These are phyloP conservation scores for Wakefieldia striispora DNA, from an alignment of 768 basidiomycete genomes.

Conservation along the genomic window DNA sequence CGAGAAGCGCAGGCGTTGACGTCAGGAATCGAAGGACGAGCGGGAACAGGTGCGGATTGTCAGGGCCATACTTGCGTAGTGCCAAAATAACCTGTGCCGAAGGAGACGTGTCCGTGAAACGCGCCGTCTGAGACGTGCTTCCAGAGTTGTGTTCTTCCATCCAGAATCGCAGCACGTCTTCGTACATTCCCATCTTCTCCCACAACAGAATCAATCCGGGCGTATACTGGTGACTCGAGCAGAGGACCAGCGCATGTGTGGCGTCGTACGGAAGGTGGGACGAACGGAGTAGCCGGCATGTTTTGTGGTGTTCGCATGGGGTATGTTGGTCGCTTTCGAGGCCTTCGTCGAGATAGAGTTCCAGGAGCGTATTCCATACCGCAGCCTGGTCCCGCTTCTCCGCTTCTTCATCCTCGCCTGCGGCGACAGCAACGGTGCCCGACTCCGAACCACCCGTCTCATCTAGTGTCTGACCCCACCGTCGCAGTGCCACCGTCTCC, in stretches of 20 bases:
- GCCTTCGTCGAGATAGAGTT: conserved; percentile 73
- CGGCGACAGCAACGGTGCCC: conserved; percentile 7
- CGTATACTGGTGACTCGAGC: conserved; percentile 80
- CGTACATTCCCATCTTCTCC: conserved; percentile 95
- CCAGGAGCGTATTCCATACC: conserved; percentile 94
- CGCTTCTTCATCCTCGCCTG: conserved; percentile 41
- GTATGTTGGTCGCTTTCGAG: conserved; percentile 22
- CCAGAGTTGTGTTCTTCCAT: conserved; percentile 60
- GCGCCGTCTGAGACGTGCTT: not conserved
- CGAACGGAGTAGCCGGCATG: conserved; percentile 66
- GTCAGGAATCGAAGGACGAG: conserved; percentile 90
- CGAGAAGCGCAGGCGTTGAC: conserved; percentile 69
- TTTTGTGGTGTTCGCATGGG: conserved; percentile 46
- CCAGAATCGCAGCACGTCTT: conserved; percentile 92
- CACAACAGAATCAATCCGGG: conserved; percentile 85
- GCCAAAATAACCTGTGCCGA: conserved; percentile 60
- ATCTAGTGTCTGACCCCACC: conserved; percentile 78
- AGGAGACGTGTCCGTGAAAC: conserved; percentile 32
- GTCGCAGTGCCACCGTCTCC: conserved; percentile 74
- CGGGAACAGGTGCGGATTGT: conserved; percentile 76
- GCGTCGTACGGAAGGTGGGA: conserved; percentile 72
- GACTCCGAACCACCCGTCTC: conserved; percentile 18
- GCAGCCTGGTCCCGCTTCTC: conserved; percentile 74
- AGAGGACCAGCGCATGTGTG: conserved; percentile 92
- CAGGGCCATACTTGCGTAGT: conserved; percentile 70